Evolutionary conservation across 192 early-diverging fungal species (phyloP).

Genomic region (Dissophora globulifera): DNA sequence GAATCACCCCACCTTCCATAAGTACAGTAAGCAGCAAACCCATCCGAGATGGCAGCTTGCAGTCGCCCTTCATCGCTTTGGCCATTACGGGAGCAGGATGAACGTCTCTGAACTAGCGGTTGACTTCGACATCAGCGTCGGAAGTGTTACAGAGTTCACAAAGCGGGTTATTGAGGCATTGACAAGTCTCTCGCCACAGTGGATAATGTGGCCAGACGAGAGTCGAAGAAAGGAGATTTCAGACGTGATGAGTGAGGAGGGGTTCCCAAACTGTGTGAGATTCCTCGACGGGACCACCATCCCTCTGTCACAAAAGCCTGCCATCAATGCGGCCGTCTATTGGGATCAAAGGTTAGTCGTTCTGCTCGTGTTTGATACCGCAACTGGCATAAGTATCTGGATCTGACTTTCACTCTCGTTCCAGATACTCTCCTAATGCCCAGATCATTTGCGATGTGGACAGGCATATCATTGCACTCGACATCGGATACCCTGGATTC

Average conservation of each 20-base stretch:
- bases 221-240: background rate
- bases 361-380: background rate
- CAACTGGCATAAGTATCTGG: background rate
- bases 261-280: background rate
- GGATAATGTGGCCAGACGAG: background rate
- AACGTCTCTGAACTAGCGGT: background rate
- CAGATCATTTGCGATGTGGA: slow-evolving; percentile 32
- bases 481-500: slow-evolving; percentile 12
- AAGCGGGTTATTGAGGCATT: background rate
- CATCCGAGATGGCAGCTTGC: slow-evolving; percentile 16
- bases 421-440: slow-evolving; percentile 23
- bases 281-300: slow-evolving; percentile 10
- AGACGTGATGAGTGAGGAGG: background rate
- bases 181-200: background rate
- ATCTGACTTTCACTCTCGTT: background rate
- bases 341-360: slow-evolving; percentile 1
- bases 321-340: background rate
- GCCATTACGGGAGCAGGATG: background rate
- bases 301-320: background rate
- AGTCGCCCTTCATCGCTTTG: slow-evolving; percentile 12
- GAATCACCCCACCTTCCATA: too few relatives aligned
- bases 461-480: slow-evolving; percentile 13
- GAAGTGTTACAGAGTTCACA: background rate
- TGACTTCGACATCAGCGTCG: background rate
- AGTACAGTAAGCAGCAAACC: background rate